These are phyloP conservation scores for Dactylellina leptospora DNA, from an alignment of 2,329 filamentous ascomycete species.

Conservation along the genomic window DNA sequence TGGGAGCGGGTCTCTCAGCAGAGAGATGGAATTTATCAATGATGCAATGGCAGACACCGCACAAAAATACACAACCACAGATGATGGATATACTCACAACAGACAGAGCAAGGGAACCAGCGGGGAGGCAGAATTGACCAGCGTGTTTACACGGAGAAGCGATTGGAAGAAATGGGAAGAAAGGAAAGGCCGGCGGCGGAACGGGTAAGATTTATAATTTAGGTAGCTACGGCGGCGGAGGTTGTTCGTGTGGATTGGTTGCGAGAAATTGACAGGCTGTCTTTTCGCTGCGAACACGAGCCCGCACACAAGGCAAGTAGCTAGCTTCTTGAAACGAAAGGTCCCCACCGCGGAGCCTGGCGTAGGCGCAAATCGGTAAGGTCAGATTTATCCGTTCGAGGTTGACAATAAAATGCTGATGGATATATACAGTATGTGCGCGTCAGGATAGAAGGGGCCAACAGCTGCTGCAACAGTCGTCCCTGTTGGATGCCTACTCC, in stretches of 20 bases:
- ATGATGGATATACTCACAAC: constrained; percentile 2
- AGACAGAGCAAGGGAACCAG: constrained; percentile 34
- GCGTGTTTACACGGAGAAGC: constrained; percentile 18
- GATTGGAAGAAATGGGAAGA: constrained; percentile 14
- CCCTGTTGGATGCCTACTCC: too few relatives aligned
- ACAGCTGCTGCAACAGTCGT: too few relatives aligned
- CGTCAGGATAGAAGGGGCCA: too few relatives aligned
- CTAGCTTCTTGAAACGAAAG: constrained; percentile 16
- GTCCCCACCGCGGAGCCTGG: constrained; percentile 2
- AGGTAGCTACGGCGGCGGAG: constrained; percentile 1
- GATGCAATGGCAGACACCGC: constrained; percentile 23
- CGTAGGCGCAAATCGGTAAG: background rate
- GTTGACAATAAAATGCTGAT: too few relatives aligned
- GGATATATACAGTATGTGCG: too few relatives aligned
- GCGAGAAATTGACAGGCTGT: constrained; percentile 24
- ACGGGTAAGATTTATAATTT: constrained; percentile 32
- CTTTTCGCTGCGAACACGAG: background rate
- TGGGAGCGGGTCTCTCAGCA: background rate
- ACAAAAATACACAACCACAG: too few relatives aligned
- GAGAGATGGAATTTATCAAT: background rate
- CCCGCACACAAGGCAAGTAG: background rate
- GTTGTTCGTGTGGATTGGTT: constrained; percentile 44
- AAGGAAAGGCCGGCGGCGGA: constrained; percentile 3
- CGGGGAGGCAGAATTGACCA: constrained; percentile 25
- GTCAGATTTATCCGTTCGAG: background rate